These are phyloP conservation scores for Miscanthus sacchariflorus DNA, from an alignment of 202 grass and related monocot genomes.

Conservation along the genomic window DNA sequence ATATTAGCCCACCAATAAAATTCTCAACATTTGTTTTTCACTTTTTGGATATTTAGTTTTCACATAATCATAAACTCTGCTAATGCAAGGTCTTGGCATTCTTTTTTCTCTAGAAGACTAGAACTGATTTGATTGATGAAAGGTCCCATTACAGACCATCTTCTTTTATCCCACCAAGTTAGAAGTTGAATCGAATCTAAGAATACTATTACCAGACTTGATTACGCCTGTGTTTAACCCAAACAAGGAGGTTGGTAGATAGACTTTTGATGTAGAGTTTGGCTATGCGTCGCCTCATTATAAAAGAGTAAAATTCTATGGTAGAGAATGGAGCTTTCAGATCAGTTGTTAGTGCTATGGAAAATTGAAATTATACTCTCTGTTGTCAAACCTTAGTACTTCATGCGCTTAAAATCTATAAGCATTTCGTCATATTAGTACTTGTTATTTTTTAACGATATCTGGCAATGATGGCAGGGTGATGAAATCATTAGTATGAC, in stretches of 20 bases:
- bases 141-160: neutral
- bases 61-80: neutral
- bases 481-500: constrained; percentile 90
- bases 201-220: neutral
- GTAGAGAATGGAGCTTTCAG: neutral
- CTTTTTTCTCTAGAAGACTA: neutral
- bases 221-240: neutral
- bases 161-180: constrained; percentile 7
- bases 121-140: neutral
- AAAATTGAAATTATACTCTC: neutral
- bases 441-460: neutral
- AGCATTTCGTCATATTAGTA: neutral
- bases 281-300: neutral
- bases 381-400: neutral
- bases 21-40: neutral
- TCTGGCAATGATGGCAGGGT: constrained; percentile 63
- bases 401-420: neutral
- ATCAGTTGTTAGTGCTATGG: neutral
- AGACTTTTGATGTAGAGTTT: neutral
- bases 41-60: neutral
- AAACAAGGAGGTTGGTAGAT: neutral
- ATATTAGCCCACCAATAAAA: neutral
- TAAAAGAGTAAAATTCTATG: neutral
- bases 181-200: neutral
- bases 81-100: neutral